Evolutionary conservation across 106 monocot genomes (phyloP), one percentile per base, ranked within the genome.

Genomic region (Agapanthus africanus): DNA sequence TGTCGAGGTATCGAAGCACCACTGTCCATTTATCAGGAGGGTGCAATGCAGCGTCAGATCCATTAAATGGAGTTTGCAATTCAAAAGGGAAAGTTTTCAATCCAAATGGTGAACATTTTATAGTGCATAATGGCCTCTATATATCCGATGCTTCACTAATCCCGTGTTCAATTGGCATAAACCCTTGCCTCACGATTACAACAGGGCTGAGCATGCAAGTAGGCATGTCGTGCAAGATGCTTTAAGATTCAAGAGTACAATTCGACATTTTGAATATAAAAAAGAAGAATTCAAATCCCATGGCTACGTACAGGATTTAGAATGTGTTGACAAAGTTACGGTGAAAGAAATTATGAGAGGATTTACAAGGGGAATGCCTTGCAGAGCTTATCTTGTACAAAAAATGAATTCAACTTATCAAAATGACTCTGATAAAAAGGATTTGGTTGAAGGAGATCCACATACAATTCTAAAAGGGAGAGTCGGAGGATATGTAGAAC

Each of bases 11-110:
- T 40, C 36, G 80, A 27, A 75, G 80, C 44, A 75, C 80, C 31
- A 65, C 66, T 56, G 80, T 80, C 21, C 80, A 80, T 57, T 75
- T 80, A 7, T 66, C 75, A 50, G 75, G 80, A 71, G 80, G 80
- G 50, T 80, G 80, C 27, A 75, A 76, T 80, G 74, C 60, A 59
- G 75, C 71, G 8, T 40, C 60, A 59, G 63, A 71, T 71, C 47
- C 80, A 47, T 59, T 46, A 22, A 5, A 49, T 11, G 80, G 80
- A 0, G 80, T 76, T 26, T 80, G 80, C 31, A 76, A 61, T 67
- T 22, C 75, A 26, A 67, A 66, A 28, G 75, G 80, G 22, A 64
- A 71, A 40, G 69, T 75, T 31, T 75, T 75, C 23, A 28, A 57
- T 37, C 54, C 39, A 41, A 65, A 22, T 42, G 27, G 7, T 44